Evolutionary conservation across 2,329 filamentous ascomycete genomes (phyloP), one percentile per base, ranked within the genome.

Genomic region (Sporothrix sp.): DNA sequence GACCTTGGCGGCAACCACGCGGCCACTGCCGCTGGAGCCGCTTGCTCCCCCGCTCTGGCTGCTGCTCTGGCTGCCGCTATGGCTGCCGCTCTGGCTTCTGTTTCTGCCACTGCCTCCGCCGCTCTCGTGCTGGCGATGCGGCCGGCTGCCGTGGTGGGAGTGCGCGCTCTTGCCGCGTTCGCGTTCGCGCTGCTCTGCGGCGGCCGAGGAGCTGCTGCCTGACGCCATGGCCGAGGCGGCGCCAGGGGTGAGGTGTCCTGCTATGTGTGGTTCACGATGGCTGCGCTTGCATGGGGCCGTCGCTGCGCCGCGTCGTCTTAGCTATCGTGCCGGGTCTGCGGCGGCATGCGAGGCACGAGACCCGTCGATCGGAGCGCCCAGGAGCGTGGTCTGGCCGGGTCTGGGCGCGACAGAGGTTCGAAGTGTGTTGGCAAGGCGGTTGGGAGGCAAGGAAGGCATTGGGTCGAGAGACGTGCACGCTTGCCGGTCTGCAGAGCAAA

Each of bases 1-100:
- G 3, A 51, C 44, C 21, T 57, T 58, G 28, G 50, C 38, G n/a
- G 52, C 55, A 30, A 51, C 52, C n/a, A 52, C 37, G 14, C 54
- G 54, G 32, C 32, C 50, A 11, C 32, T 42, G 18, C 44, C 50
- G 27, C 49, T 36, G 45, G 44, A 48, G 14, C 36, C 28, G 37
- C 46, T 38, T 10, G 32, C 32, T 18, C 33, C 33, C n/a, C 40
- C 25, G 27, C 39, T 44, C 2, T 25, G 18, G 16, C 43, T 39
- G 11, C 28, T 28, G n/a, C 30, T 49, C 18, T 33, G n/a, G 27
- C 16, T 27, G 14, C 46, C 23, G 28, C 30, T n/a, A 3, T 23
- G 21, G 16, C 50, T 32, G 27, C 43, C 36, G 36, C 48, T 43
- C 21, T 32, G 32, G 33, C 48, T 35, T 20, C 40, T 21, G 18